Conservation (phyloP, 495 filamentous ascomycete species). For the Haplographium delicatum region DNA sequence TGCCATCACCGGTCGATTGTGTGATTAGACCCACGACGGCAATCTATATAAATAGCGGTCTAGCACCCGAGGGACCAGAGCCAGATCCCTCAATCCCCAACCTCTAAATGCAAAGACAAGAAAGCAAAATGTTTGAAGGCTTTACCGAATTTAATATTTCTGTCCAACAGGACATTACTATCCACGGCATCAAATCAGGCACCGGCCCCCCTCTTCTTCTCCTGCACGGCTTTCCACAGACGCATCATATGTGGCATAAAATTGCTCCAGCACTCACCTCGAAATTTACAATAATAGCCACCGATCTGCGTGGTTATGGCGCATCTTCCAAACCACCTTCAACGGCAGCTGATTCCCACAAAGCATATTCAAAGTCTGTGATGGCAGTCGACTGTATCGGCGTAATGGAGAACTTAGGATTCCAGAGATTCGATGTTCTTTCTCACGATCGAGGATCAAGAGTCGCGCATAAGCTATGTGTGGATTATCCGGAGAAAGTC, state of each 20-base stretch:
- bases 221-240: constrained; percentile 36
- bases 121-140: constrained; percentile 11
- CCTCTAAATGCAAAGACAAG: too few species aligned
- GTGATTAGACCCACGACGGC: too few species aligned
- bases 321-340: constrained; percentile 32
- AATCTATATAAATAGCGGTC: too few species aligned
- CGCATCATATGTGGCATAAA: constrained; percentile 35
- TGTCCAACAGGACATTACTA: constrained; percentile 21
- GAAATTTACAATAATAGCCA: constrained; percentile 28
- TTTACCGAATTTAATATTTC: constrained; percentile 24
- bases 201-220: constrained; percentile 33
- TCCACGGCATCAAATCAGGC: constrained; percentile 27
- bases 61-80: too few species aligned
- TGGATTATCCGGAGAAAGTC: constrained; percentile 30
- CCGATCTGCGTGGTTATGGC: constrained; percentile 39
- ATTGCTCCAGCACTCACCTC: constrained; percentile 26
- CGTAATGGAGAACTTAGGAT: constrained; percentile 29
- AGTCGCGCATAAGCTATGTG: constrained; percentile 34
- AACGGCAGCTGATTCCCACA: constrained; percentile 11
- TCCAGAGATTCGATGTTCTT: constrained; percentile 28
- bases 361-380: constrained; percentile 29
- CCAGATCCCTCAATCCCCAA: too few species aligned
- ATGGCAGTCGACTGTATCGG: constrained; percentile 33
- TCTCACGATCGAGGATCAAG: constrained; percentile 37
- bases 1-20: too few species aligned